A percentile compares a stretch with the other conserved stretches of the same genome.
phyloP scores from a whole-genome alignment of 2,329 filamentous ascomycete species.

The Kalmusia sp. region DNA sequence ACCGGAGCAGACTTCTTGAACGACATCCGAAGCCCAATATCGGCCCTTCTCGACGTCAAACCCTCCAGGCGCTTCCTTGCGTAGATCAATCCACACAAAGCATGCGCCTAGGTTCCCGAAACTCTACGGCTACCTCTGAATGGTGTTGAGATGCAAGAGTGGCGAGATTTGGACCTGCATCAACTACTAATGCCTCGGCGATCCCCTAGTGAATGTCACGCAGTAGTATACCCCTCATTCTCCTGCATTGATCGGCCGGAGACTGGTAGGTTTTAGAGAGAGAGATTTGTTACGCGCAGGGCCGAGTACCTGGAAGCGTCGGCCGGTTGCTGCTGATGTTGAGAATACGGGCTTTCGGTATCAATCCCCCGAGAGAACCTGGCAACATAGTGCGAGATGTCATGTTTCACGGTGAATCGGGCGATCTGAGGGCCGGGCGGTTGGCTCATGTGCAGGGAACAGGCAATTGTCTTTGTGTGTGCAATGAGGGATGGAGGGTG shows the following conservation, averaged over 20 bases:
- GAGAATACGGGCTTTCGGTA: neutral
- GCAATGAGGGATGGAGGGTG: neutral
- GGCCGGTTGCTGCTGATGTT: neutral
- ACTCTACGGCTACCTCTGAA: neutral
- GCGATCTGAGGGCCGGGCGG: neutral
- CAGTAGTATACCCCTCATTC: neutral
- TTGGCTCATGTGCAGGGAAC: neutral
- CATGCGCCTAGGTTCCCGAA: neutral
- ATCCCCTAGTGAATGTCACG: neutral
- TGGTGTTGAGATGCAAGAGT: neutral
- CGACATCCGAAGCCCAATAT: neutral
- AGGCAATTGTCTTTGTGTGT: neutral
- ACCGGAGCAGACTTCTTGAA: too few relatives aligned
- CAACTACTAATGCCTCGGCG: neutral
- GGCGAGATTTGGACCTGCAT: neutral
- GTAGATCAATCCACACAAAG: neutral
- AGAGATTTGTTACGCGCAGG: neutral
- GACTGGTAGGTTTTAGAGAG: neutral
- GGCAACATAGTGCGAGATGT: neutral
- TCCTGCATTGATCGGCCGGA: neutral
- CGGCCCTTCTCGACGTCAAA: conserved; percentile 1
- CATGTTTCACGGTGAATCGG: neutral
- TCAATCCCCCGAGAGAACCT: neutral
- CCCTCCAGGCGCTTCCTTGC: too few relatives aligned
- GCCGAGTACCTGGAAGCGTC: neutral